phyloP scores from a whole-genome alignment of 441 rosid species.

The Brassica hybrid region DNA sequence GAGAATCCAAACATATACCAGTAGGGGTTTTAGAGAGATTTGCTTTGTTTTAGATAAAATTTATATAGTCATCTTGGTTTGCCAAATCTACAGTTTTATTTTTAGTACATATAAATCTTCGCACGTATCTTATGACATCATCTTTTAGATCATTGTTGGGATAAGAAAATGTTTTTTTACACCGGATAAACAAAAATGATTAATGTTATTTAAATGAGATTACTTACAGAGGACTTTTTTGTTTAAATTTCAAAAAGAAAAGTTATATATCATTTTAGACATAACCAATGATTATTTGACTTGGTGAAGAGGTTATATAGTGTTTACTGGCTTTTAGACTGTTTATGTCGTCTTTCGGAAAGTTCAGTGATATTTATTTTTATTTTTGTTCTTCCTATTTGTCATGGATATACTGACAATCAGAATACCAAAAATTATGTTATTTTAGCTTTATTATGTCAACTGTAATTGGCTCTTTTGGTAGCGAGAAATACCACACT shows the following conservation, averaged over 20 bases:
- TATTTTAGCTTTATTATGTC: not conserved
- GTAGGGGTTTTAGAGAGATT: no score
- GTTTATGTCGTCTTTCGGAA: not conserved
- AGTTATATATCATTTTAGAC: not conserved
- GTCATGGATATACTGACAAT: constrained; percentile 6
- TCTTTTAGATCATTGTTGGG: not conserved
- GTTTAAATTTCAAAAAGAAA: not conserved
- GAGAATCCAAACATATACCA: not conserved
- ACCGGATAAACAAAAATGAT: not conserved
- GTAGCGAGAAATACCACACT: not conserved
- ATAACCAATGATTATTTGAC: not conserved
- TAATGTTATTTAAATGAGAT: not conserved
- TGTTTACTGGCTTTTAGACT: not conserved
- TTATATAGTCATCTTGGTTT: no score
- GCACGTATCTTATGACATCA: not conserved
- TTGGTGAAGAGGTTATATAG: not conserved
- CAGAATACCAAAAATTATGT: not conserved
- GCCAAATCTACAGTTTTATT: not conserved
- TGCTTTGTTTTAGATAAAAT: no score
- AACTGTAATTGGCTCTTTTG: not conserved
- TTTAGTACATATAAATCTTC: not conserved
- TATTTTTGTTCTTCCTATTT: not conserved
- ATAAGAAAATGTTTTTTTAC: not conserved
- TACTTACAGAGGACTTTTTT: not conserved
- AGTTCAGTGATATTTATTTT: no score